Conservation (phyloP, 768 basidiomycete genomes). For the Phaeotremella fagi region DNA sequence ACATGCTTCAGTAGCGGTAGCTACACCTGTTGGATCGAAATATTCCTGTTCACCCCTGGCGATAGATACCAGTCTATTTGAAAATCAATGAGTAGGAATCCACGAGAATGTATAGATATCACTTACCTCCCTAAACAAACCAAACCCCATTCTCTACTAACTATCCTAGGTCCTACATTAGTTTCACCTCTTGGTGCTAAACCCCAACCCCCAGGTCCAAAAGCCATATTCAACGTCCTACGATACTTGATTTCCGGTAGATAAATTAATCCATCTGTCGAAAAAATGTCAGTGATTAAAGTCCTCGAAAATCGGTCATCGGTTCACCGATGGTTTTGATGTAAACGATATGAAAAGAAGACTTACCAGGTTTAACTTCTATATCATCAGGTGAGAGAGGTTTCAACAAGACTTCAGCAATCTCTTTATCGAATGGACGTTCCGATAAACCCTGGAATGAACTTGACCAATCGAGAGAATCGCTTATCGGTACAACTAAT, state of each 20-base stretch:
- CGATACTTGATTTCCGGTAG: constrained; percentile 97
- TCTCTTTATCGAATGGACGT: constrained; percentile 71
- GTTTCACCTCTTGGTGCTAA: constrained; percentile 89
- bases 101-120: too few relatives aligned
- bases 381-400: constrained; percentile 73
- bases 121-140: constrained; percentile 84
- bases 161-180: constrained; percentile 77
- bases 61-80: constrained; percentile 81
- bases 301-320: too few relatives aligned
- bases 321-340: too few relatives aligned
- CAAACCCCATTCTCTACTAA: constrained; percentile 89
- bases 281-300: neutral
- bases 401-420: constrained; percentile 65
- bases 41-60: constrained; percentile 95
- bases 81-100: neutral
- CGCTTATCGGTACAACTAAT: constrained; percentile 2
- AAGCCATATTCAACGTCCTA: constrained; percentile 82
- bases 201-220: constrained; percentile 96
- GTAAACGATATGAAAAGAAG: too few relatives aligned
- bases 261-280: constrained; percentile 81
- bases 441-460: constrained; percentile 76
- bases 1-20: constrained; percentile 89
- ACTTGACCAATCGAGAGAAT: constrained; percentile 68
- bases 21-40: constrained; percentile 82
- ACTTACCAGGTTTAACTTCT: constrained; percentile 87